Conservation (phyloP, 306 rosid genomes). For the Citrullus colocynthis region DNA sequence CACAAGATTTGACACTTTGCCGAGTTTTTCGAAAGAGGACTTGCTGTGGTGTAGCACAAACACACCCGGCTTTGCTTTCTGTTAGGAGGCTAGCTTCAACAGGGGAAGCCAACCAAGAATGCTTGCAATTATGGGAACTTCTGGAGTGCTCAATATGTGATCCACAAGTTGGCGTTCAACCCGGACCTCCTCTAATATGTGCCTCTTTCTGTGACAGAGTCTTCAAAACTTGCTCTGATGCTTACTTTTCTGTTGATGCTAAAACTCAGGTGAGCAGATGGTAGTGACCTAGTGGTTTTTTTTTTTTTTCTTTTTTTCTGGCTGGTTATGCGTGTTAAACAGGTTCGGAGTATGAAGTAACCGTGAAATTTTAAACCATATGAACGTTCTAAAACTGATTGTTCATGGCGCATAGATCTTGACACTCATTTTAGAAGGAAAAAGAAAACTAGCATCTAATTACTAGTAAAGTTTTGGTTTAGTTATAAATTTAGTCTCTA, state of each 20-base stretch:
- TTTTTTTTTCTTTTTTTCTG: background rate
- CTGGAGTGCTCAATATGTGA: slow-evolving; percentile 89
- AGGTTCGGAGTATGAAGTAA: background rate
- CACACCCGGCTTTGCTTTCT: slow-evolving; percentile 64
- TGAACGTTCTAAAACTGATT: background rate
- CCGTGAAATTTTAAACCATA: background rate
- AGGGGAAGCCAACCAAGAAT: slow-evolving; percentile 75
- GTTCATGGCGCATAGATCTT: background rate
- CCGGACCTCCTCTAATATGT: slow-evolving; percentile 80
- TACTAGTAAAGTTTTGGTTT: background rate
- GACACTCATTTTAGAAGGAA: background rate
- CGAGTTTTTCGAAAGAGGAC: slow-evolving; percentile 69
- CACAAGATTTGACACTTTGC: slow-evolving; percentile 77
- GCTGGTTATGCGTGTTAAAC: background rate
- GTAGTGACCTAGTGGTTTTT: background rate
- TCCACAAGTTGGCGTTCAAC: slow-evolving; percentile 59
- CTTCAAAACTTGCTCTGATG: slow-evolving; percentile 62
- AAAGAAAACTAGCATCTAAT: background rate
- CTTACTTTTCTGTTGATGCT: slow-evolving; percentile 80
- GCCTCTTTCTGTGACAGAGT: slow-evolving; percentile 65
- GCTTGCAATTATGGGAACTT: slow-evolving; percentile 85
- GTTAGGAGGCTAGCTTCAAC: slow-evolving; percentile 68
- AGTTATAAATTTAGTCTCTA: background rate
- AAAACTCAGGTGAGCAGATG: slow-evolving; percentile 53
- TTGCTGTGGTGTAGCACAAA: slow-evolving; percentile 76